Evolutionary conservation across 805 yeast species (phyloP).

Genomic region (Barnettozyma botsteinii): DNA sequence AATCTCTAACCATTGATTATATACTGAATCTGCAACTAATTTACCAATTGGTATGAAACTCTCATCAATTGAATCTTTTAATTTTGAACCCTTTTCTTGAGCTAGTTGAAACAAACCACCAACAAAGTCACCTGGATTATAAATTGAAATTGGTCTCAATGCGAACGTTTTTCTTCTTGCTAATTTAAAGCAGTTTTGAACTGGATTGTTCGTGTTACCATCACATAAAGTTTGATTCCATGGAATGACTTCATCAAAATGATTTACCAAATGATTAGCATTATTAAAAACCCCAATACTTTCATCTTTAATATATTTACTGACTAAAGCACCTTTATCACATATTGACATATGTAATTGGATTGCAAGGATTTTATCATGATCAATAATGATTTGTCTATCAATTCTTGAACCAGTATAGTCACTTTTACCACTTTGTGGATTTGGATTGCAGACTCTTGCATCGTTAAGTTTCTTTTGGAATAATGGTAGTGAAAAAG

Average conservation of each 20-base stretch:
- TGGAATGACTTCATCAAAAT: constrained; percentile 7
- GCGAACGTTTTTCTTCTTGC: constrained; percentile 43
- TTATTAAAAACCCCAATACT: background rate
- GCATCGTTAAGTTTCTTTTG: constrained; percentile 1
- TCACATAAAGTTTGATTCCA: constrained; percentile 16
- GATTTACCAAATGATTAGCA: background rate
- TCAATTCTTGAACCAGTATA: constrained; percentile 17
- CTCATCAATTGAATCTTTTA: constrained; percentile 7
- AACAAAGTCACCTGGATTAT: constrained; percentile 40
- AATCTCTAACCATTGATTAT: constrained; percentile 16
- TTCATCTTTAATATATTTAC: constrained; percentile 7
- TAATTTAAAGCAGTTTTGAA: constrained; percentile 36
- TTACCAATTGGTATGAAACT: constrained; percentile 11
- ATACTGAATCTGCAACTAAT: constrained; percentile 11
- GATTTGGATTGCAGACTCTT: constrained; percentile 13
- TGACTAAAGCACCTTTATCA: constrained; percentile 10
- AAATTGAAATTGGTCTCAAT: constrained; percentile 33
- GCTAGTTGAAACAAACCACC: constrained; percentile 45
- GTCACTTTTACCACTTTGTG: background rate
- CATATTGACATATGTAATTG: constrained; percentile 13
- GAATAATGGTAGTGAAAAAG: background rate
- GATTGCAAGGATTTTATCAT: background rate
- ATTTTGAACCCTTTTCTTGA: constrained; percentile 18
- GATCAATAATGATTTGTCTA: constrained; percentile 8
- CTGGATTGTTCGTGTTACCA: background rate